Evolutionary conservation across 805 yeast species (phyloP).

Genomic region (Monosporozyma aerobia): DNA sequence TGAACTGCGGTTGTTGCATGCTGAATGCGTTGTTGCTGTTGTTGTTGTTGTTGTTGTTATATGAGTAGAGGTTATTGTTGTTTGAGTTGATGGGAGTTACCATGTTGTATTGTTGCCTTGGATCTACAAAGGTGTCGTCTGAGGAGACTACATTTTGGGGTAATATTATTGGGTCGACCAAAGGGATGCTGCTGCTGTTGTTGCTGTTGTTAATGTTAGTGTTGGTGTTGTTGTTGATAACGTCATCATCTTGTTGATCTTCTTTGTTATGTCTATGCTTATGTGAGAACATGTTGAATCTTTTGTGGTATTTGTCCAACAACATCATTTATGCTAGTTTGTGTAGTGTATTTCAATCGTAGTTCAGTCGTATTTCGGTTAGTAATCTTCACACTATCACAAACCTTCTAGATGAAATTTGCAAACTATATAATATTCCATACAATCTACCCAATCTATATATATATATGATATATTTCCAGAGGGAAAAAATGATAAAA

Average conservation of each 20-base stretch:
- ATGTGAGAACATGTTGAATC: constrained; percentile 6
- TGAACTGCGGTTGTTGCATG: not conserved
- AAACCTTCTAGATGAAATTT: too few relatives aligned
- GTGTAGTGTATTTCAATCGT: too few relatives aligned
- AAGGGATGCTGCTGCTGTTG: not conserved
- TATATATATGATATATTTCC: too few relatives aligned
- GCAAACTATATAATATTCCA: too few relatives aligned
- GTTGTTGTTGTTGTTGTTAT: not conserved
- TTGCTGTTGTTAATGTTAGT: not conserved
- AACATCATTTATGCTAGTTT: constrained; percentile 7
- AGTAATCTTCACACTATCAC: too few relatives aligned
- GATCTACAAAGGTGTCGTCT: constrained; percentile 1
- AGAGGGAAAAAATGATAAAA: too few relatives aligned
- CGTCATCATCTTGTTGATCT: not conserved
- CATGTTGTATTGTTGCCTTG: not conserved
- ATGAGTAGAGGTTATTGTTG: not conserved
- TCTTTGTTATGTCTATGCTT: not conserved
- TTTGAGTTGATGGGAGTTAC: not conserved
- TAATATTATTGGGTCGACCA: not conserved
- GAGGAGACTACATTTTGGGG: not conserved
- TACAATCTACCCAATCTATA: too few relatives aligned
- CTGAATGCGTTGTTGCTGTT: not conserved
- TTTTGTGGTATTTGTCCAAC: constrained; percentile 15
- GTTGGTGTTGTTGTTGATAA: not conserved
- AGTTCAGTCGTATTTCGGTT: too few relatives aligned